Conservation (phyloP, 495 filamentous ascomycete species). For the Barbatosphaeria neglecta region DNA sequence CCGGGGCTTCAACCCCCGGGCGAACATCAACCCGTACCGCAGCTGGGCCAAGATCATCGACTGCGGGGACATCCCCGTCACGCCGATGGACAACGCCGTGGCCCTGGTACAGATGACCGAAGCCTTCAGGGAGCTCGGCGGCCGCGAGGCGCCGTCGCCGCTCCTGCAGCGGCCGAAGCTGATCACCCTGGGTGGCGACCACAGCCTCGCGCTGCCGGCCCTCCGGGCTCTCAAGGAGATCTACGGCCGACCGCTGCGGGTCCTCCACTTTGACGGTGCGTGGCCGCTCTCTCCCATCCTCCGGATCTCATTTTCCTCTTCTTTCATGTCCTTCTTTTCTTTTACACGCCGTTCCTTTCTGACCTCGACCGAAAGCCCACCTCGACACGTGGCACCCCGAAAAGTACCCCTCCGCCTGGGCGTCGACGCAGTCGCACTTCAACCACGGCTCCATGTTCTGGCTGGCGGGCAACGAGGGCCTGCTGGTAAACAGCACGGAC, state of each 20-base stretch:
- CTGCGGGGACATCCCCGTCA: constrained; percentile 76
- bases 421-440: constrained; percentile 55
- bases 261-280: constrained; percentile 68
- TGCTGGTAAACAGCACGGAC: constrained; percentile 49
- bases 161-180: constrained; percentile 44
- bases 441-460: constrained; percentile 83
- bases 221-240: constrained; percentile 58
- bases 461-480: constrained; percentile 62
- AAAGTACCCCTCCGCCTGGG: constrained; percentile 66
- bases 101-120: constrained; percentile 68
- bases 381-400: constrained; percentile 77
- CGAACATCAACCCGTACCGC: constrained; percentile 63
- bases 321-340: too few relatives aligned
- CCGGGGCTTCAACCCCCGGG: constrained; percentile 67
- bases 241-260: constrained; percentile 60
- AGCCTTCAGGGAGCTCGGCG: constrained; percentile 46
- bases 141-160: constrained; percentile 16
- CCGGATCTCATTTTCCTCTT: too few relatives aligned
- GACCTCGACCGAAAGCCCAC: constrained; percentile 24
- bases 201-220: constrained; percentile 65
- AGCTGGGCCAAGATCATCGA: constrained; percentile 66
- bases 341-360: too few relatives aligned
- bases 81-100: constrained; percentile 65
- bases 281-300: constrained; percentile 14
- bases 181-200: constrained; percentile 73